These are phyloP conservation scores for Dissophora globulifera DNA, from an alignment of 192 early-diverging fungal species.

Conservation along the genomic window DNA sequence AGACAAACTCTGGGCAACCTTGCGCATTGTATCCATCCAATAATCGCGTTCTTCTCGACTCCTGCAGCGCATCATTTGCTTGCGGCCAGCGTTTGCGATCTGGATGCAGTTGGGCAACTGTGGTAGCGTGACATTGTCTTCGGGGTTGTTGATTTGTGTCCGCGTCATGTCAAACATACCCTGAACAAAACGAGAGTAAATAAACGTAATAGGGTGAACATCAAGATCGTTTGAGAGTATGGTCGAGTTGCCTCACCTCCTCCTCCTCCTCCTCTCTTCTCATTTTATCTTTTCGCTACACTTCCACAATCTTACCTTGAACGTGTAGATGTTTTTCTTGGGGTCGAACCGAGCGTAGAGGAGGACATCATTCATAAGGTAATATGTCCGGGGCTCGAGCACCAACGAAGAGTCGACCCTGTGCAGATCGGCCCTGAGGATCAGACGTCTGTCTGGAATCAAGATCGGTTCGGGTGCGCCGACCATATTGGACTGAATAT, in stretches of 20 bases:
- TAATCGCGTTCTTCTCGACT: constrained; percentile 48
- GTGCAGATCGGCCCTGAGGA: constrained; percentile 44
- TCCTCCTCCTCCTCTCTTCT: too few relatives aligned
- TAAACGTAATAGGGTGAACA: too few relatives aligned
- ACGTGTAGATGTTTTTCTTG: constrained; percentile 42
- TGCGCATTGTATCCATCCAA: constrained; percentile 51
- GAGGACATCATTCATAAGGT: constrained; percentile 46
- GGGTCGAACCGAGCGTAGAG: constrained; percentile 49
- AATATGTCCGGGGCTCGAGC: constrained; percentile 42
- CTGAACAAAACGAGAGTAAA: constrained; percentile 2
- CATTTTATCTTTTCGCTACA: too few relatives aligned
- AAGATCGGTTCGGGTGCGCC: constrained; percentile 38
- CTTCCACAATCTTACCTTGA: constrained; percentile 28
- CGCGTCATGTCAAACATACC: constrained; percentile 49
- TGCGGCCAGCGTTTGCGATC: constrained; percentile 39
- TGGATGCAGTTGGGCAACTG: constrained; percentile 49
- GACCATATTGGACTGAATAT: constrained; percentile 42
- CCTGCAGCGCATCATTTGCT: constrained; percentile 51
- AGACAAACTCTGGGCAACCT: constrained; percentile 26
- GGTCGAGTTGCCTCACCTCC: too few relatives aligned
- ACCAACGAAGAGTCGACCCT: constrained; percentile 40
- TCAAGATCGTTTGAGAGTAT: too few relatives aligned
- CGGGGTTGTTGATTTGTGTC: constrained; percentile 46
- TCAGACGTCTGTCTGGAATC: constrained; percentile 35
- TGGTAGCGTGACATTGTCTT: constrained; percentile 39